A percentile compares a stretch with the other conserved stretches of the same genome.
phyloP scores from a whole-genome alignment of 2,329 filamentous ascomycete species.

The Phyllosticta ampelicida region DNA sequence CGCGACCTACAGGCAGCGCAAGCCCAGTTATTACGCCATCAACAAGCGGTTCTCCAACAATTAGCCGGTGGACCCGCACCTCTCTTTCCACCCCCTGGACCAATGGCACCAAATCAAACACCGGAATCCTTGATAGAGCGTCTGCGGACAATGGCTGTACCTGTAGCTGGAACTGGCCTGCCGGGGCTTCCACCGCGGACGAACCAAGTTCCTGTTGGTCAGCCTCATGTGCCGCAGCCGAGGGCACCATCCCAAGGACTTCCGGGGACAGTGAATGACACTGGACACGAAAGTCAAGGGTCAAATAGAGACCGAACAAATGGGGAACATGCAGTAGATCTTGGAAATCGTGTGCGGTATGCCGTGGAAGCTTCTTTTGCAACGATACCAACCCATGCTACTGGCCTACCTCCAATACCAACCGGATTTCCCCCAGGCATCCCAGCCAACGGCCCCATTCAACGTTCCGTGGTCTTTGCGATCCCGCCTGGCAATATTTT shows the following conservation, averaged over 20 bases:
- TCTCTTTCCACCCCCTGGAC: too few relatives aligned
- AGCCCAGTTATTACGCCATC: too few relatives aligned
- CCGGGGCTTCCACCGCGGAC: too few relatives aligned
- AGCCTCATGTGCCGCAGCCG: too few relatives aligned
- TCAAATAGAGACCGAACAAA: background rate
- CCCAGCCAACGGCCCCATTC: background rate
- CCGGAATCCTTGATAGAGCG: too few relatives aligned
- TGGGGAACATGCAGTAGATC: background rate
- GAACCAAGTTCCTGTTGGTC: too few relatives aligned
- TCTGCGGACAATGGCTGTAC: too few relatives aligned
- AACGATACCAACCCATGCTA: background rate
- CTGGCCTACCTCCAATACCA: background rate
- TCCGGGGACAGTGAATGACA: conserved; percentile 2
- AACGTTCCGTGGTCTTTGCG: background rate
- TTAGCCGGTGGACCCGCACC: too few relatives aligned
- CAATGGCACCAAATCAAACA: too few relatives aligned
- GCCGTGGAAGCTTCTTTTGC: background rate
- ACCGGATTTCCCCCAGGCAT: background rate
- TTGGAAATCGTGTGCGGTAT: background rate
- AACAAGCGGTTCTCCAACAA: too few relatives aligned
- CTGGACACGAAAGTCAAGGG: background rate
- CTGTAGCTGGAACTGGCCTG: too few relatives aligned
- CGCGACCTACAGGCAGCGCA: too few relatives aligned
- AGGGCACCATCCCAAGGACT: background rate
- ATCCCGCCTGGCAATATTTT: background rate